Conservation (phyloP, 78 protist species). For the Protostelium mycophagum region DNA sequence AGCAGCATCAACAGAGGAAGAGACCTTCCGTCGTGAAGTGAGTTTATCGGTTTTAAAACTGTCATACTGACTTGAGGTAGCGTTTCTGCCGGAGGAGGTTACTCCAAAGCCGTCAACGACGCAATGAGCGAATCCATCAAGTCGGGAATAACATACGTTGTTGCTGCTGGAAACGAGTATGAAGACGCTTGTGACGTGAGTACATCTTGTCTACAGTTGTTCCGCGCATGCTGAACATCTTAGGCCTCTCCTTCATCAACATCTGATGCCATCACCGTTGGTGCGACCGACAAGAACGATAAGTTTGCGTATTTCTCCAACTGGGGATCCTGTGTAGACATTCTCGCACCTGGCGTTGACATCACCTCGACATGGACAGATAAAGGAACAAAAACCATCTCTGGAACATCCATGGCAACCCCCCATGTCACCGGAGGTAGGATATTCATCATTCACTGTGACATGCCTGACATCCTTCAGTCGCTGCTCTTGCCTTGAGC, state of each 20-base stretch:
- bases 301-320: neutral
- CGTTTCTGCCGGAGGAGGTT: neutral
- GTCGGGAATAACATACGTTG: neutral
- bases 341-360: neutral
- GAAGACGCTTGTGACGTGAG: neutral
- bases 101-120: neutral
- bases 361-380: neutral
- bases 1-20: neutral
- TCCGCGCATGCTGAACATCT: no score
- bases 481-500: neutral
- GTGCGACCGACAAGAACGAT: neutral
- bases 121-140: neutral
- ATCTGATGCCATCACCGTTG: neutral
- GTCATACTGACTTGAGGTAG: neutral
- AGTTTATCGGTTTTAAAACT: neutral
- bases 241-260: neutral
- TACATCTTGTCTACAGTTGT: no score
- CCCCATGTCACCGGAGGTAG: neutral
- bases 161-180: neutral
- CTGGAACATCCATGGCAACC: neutral
- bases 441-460: neutral
- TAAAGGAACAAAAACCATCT: neutral
- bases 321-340: neutral
- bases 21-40: neutral
- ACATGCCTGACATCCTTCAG: neutral